Evolutionary conservation across 2,329 filamentous ascomycete genomes (phyloP).

Genomic region (Aspergillus sp.): DNA sequence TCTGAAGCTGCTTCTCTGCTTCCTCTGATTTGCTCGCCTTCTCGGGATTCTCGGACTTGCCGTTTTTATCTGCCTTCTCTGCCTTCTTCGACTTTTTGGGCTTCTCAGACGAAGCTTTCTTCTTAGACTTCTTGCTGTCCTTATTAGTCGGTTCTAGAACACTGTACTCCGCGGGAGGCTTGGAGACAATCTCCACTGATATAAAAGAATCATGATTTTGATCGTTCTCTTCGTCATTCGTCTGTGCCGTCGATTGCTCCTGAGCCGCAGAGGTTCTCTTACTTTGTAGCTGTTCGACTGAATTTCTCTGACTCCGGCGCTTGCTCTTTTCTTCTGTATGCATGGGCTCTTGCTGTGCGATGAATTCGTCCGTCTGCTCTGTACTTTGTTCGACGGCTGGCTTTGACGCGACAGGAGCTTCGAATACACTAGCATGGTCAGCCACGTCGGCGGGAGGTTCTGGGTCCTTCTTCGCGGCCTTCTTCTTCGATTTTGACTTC

Average conservation of each 20-base stretch:
- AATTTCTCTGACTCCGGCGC: conserved; percentile 13
- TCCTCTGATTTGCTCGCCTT: conserved; percentile 16
- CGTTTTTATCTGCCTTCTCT: conserved; percentile 30
- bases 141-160: conserved; percentile 30
- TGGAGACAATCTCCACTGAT: conserved; percentile 35
- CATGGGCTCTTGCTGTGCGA: conserved; percentile 7
- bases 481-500: conserved; percentile 37
- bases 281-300: conserved; percentile 1
- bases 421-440: conserved; percentile 18
- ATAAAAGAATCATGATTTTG: conserved; percentile 35
- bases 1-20: neutral
- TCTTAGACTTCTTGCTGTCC: conserved; percentile 28
- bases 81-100: conserved; percentile 25
- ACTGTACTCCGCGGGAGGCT: conserved; percentile 37
- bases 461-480: conserved; percentile 27
- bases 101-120: conserved; percentile 36
- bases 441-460: conserved; percentile 16
- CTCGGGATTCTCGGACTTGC: conserved; percentile 32
- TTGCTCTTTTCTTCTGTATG: conserved; percentile 8
- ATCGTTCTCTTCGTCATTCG: conserved; percentile 16
- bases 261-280: neutral
- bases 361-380: neutral
- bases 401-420: conserved; percentile 15
- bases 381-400: conserved; percentile 9
- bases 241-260: conserved; percentile 11